A percentile compares a stretch with the other conserved stretches of the same genome.
Conservation (phyloP, 768 basidiomycete species). For the Leccinum obscurum region DNA sequence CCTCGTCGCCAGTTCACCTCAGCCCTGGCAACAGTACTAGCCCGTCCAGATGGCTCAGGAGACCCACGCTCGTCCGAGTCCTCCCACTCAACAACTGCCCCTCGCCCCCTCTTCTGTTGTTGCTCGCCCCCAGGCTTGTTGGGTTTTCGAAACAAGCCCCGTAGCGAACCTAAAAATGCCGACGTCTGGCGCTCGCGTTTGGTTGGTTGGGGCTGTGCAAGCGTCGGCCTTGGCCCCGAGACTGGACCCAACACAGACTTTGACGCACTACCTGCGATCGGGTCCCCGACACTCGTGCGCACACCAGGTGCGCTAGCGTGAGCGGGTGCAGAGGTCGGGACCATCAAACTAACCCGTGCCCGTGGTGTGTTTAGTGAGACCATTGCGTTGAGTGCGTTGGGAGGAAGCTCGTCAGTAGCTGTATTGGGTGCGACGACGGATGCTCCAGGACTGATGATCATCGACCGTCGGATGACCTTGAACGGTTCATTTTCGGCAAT, state of each 20-base stretch:
- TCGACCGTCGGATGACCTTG: conserved; percentile 14
- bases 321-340: not conserved
- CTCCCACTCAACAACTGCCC: conserved; percentile 14
- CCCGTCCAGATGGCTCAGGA: not conserved
- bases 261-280: not conserved
- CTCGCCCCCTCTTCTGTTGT: conserved; percentile 3
- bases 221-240: not conserved
- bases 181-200: conserved; percentile 26
- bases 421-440: not conserved
- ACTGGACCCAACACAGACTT: not conserved
- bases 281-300: not conserved
- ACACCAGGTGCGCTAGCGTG: conserved; percentile 3
- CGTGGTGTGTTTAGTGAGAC: not conserved
- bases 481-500: conserved; percentile 30
- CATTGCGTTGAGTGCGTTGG: not conserved
- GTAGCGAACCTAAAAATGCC: conserved; percentile 28
- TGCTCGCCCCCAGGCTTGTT: conserved; percentile 1
- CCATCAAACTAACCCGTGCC: not conserved
- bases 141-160: conserved; percentile 28
- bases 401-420: not conserved
- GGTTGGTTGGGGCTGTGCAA: not conserved
- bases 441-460: not conserved
- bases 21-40: not conserved
- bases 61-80: conserved; percentile 7
- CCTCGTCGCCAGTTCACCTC: not conserved